Base-by-base conservation (phyloP, 331 rosid genomes). In the Phaseolus coccineus region DNA sequence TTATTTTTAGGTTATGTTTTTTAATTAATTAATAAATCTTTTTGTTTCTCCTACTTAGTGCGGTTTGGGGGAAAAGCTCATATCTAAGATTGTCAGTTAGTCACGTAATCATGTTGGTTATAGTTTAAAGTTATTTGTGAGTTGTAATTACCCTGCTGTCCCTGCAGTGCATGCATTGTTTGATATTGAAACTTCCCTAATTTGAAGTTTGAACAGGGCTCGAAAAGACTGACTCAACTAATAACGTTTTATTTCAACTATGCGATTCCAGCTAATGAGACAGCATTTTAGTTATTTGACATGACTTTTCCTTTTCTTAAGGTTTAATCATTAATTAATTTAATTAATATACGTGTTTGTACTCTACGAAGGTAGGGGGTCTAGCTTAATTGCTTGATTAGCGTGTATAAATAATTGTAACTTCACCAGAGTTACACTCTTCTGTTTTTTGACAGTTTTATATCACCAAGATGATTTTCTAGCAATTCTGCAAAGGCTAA, bases 41-140 rank as follows among this genome's bases (percentile, higher is more conserved):
- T 27, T 52, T 8, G 22, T 58, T 66, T 19, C 5, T 39, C 24
- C 25, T 55, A 27, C 50, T 55, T 25, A 37, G 86, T 73, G 86
- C 50, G 14, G 56, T 69, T 69, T 59, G 24, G 70, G 53, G 81
- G n/a, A 27, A 76, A 71, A 64, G 66, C 62, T 7, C 44, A 10
- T 22, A 16, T 5, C 6, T 28, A 11, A 9, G 65, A 40, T 63
- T 61, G 61, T 72, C 35, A 30, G 70, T 69, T 33, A 40, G 74
- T 77, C 79, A 69, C 39, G 69, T 28, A 55, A 78, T 56, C 35
- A 5, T 67, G 74, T 27, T 25, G 66, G 56, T 37, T 58, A 42
- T 42, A 13, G 58, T 47, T 68, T 76, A 5, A 27, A 46, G 48
- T 56, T 81, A 37, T 75, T 33, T 16, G 50, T 25, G 46, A 46